Base-by-base conservation (phyloP, 2,329 filamentous ascomycete species). In the Colletotrichum falcatum region DNA sequence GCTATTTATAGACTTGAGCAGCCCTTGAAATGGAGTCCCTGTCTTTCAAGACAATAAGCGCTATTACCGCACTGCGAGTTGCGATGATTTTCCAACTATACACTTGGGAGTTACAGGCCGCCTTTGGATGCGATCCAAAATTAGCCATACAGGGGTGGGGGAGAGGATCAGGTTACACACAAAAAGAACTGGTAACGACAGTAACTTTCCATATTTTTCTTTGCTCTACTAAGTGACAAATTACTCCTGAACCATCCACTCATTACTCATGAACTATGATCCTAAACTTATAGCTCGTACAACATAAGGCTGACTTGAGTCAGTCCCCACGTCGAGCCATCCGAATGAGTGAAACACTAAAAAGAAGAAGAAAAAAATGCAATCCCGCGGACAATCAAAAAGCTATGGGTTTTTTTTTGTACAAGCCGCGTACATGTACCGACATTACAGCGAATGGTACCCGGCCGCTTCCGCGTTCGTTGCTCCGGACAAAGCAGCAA, bases 261-360 rank as follows among this genome's bases (percentile, higher is more conserved):
- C 67, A 70, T 67, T 70, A 70, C 64, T 37, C 56, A 61, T 66
- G 66, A 66, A 61, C 61, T 70, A 62, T 67, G 46, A 53, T 53
- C 58, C 62, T 62, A 67, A 67, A 58, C 51, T 62, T 70, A 51
- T 33, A 67, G 67, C 53, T 46, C 39, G 33, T 61, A 37, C 35
- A 49, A 53, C 64, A 58, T 46, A 44, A 51, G 44, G 66, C 56
- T 70, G 58, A 59, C 64, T n/a, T 12, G n/a, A 35, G 51, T 62
- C 56, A 67, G 63, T 64, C 62, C 62, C 64, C 51, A 58, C 51
- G 63, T 58, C 28, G 44, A 62, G 51, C 56, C 53, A 37, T 62
- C 51, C 20, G 64, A 70, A 70, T 67, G 67, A 70, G 63, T 70
- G 64, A 67, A 51, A 54, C 64, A 70, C 64, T 42, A 67, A 58